Evolutionary conservation across 169 alveolate species (phyloP), one percentile per base, ranked within the genome.

Genomic region (Plasmodium coatneyi): DNA sequence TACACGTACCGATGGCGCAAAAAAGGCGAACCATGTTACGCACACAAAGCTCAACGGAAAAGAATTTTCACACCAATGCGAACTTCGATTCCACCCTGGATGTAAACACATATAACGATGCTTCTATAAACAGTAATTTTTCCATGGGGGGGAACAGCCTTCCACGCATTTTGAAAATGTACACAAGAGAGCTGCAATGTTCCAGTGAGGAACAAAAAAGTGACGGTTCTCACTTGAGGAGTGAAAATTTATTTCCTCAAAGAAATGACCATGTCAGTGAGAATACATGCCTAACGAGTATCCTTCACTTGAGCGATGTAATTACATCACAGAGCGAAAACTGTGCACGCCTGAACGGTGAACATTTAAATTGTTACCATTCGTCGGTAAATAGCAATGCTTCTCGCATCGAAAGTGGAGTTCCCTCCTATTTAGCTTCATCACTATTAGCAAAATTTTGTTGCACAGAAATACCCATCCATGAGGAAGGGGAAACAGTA

Each of bases 181-280:
- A 79, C 72, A 71, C 81, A 16, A 79, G 82, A 60, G 94, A 89
- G 82, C 71, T 89, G 81, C 43, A 72, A 7, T 16, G 89, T 60
- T 89, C 94, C 39, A 46, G 60, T 30, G 89, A 89, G 79, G 94
- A 54, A 60, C 71, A 89, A 36, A 89, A 79, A 22, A 79, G 94
- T 70, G 72, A 89, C n/a, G 30, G 2, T 41, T 89, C 90, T 66
- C 90, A 79, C 9, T 16, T 89, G 49, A 78, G 49, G 39, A 89
- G 83, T 60, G 94, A 89, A n/a, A 41, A 89, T 36, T 80, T 89
- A 41, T 49, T 66, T 46, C 84, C 70, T 41, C 86, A 56, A 3
- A 89, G 49, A 70, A 78, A 84, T 36, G 94, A 71, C 43, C 89
- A 79, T 25, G 81, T 56, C 14, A 78, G 89, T 78, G 82, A 89